phyloP scores from a whole-genome alignment of 1,284 basidiomycete species.

The Rhodotorula sp. region DNA sequence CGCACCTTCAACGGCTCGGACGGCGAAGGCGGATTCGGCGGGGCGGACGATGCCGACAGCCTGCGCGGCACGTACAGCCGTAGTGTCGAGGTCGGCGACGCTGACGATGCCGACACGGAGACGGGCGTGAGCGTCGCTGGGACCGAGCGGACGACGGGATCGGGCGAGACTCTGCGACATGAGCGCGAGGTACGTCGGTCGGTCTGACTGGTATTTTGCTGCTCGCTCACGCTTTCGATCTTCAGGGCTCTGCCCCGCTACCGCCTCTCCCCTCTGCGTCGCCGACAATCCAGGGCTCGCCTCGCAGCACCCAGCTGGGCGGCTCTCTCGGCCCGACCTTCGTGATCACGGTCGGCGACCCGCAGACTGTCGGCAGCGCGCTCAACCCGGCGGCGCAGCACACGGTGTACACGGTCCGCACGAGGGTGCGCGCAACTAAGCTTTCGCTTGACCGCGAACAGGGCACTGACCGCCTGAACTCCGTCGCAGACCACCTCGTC shows the following conservation, averaged over 20 bases:
- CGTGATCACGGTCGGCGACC: constrained; percentile 82
- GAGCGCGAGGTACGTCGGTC: constrained; percentile 8
- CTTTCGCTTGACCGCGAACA: fast-evolving
- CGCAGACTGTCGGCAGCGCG: constrained; percentile 74
- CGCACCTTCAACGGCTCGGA: constrained; percentile 24
- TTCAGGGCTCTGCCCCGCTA: constrained; percentile 21
- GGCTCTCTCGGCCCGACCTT: constrained; percentile 54
- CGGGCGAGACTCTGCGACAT: neutral
- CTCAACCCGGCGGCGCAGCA: constrained; percentile 81
- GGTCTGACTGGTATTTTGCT: neutral
- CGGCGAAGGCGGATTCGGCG: constrained; percentile 23
- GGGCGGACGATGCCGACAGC: constrained; percentile 32
- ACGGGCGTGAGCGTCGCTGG: constrained; percentile 7
- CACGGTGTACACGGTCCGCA: constrained; percentile 92
- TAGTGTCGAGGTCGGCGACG: constrained; percentile 24
- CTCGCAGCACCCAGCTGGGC: constrained; percentile 23
- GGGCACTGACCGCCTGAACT: neutral
- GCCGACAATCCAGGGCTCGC: constrained; percentile 15
- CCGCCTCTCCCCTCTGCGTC: constrained; percentile 24
- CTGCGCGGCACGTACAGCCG: constrained; percentile 34
- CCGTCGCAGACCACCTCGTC: constrained; percentile 72
- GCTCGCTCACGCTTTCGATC: neutral
- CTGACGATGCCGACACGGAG: constrained; percentile 15
- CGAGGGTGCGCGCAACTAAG: constrained; percentile 59
- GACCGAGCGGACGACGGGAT: constrained; percentile 1